Conservation (phyloP, 73 alveolate species). For the Tetrahymena thermophila region DNA sequence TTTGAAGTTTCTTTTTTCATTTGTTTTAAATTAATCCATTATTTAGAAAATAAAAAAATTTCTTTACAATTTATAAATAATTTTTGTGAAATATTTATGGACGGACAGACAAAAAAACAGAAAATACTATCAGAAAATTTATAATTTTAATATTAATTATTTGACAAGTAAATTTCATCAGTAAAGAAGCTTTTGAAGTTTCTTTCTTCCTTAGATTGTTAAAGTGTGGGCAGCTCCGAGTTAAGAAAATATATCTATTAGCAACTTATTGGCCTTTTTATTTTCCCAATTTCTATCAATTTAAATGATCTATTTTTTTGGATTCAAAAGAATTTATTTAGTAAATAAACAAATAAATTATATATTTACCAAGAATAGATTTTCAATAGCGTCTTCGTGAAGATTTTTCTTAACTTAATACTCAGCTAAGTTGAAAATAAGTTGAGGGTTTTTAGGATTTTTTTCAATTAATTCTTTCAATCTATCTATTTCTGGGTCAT, state of each 20-base stretch:
- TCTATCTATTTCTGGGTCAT: conserved; percentile 20
- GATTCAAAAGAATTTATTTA: background rate
- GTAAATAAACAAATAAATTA: background rate
- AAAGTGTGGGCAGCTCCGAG: conserved; percentile 45
- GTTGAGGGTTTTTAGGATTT: conserved; percentile 26
- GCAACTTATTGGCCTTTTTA: conserved; percentile 36
- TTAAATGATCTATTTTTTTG: background rate
- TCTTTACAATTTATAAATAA: too few relatives aligned
- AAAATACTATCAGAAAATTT: too few relatives aligned
- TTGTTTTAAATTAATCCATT: too few relatives aligned
- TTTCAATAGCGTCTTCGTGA: conserved; percentile 37
- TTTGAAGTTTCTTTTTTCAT: conserved; percentile 48
- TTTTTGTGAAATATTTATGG: too few relatives aligned
- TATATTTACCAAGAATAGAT: conserved; percentile 1
- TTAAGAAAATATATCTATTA: conserved; percentile 28
- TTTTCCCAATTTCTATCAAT: conserved; percentile 57
- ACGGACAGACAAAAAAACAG: too few relatives aligned
- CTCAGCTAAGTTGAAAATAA: conserved; percentile 35
- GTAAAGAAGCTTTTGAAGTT: conserved; percentile 39
- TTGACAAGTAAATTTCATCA: background rate
- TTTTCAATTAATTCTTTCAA: conserved; percentile 16
- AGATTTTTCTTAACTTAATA: background rate
- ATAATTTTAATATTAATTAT: background rate
- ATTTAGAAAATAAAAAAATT: too few relatives aligned
- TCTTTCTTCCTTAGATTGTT: conserved; percentile 50